Evolutionary conservation across 2,329 filamentous ascomycete genomes (phyloP).

Genomic region (Colletotrichum siamense): DNA sequence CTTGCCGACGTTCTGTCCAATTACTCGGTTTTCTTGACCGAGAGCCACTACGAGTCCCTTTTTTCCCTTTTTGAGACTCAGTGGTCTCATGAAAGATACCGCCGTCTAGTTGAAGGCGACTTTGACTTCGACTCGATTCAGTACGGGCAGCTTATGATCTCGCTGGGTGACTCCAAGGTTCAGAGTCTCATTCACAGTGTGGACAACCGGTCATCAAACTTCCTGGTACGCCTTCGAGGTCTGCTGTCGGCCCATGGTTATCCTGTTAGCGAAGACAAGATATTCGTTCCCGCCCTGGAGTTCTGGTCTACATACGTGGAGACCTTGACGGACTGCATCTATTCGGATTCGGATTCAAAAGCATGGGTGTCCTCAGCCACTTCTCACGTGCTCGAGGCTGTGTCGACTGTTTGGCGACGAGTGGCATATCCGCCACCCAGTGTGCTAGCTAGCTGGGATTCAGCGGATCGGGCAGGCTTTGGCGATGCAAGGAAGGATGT

Average conservation of each 20-base stretch:
- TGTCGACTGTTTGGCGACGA: constrained; percentile 72
- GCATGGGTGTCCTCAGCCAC: constrained; percentile 66
- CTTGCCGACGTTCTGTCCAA: constrained; percentile 70
- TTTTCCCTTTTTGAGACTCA: constrained; percentile 64
- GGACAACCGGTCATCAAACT: constrained; percentile 53
- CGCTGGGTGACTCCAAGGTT: constrained; percentile 71
- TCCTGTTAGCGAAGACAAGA: constrained; percentile 74
- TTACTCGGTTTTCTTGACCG: constrained; percentile 67
- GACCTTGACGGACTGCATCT: constrained; percentile 64
- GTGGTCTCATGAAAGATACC: constrained; percentile 64
- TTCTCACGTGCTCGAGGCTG: constrained; percentile 64
- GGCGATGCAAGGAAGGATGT: constrained; percentile 78
- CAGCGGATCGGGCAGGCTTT: constrained; percentile 71
- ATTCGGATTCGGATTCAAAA: constrained; percentile 49
- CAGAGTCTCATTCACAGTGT: constrained; percentile 61
- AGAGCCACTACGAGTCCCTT: constrained; percentile 62
- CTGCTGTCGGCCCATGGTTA: constrained; percentile 71
- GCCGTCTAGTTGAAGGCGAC: constrained; percentile 61
- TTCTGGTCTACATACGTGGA: constrained; percentile 84
- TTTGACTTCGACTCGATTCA: constrained; percentile 69
- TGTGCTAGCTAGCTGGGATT: constrained; percentile 70
- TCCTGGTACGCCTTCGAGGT: constrained; percentile 66
- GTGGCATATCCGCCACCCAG: constrained; percentile 69
- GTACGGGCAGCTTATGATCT: constrained; percentile 70
- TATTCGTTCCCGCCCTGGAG: constrained; percentile 76